Evolutionary conservation across 2,329 filamentous ascomycete species (phyloP).

Genomic region (Colletotrichum sojae): DNA sequence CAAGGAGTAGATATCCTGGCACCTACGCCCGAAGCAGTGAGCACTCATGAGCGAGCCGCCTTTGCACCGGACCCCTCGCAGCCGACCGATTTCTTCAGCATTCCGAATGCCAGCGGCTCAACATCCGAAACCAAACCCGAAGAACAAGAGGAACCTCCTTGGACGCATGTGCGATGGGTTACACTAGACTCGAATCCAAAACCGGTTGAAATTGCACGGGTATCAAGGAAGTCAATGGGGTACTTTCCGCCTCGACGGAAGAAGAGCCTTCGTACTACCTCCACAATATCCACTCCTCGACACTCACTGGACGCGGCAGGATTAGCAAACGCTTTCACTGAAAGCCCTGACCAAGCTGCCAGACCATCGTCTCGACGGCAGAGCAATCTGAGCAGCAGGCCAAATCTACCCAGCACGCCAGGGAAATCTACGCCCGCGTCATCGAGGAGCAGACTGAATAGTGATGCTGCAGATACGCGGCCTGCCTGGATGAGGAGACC

Average conservation of each 20-base stretch:
- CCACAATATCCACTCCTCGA: slow-evolving; percentile 76
- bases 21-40: slow-evolving; percentile 57
- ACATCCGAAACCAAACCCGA: slow-evolving; percentile 39
- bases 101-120: slow-evolving; percentile 24
- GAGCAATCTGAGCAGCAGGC: slow-evolving; percentile 57
- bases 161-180: slow-evolving; percentile 93
- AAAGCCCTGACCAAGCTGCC: slow-evolving; percentile 37
- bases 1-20: slow-evolving; percentile 66
- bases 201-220: slow-evolving; percentile 87
- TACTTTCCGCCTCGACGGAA: slow-evolving; percentile 93
- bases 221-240: slow-evolving; percentile 84
- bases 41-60: slow-evolving; percentile 42
- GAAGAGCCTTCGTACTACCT: slow-evolving; percentile 81
- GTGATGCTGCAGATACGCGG: slow-evolving; percentile 55
- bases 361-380: slow-evolving; percentile 56
- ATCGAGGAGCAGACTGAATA: slow-evolving; percentile 54
- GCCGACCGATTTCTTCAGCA: slow-evolving; percentile 46
- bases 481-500: slow-evolving; percentile 82
- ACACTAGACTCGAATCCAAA: slow-evolving; percentile 77
- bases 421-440: slow-evolving; percentile 50
- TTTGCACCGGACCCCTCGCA: slow-evolving; percentile 44
- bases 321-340: slow-evolving; percentile 11
- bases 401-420: slow-evolving; percentile 46
- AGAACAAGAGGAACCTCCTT: slow-evolving; percentile 75
- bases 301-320: slow-evolving; percentile 68